These are phyloP conservation scores for Phlyctochytrium arcticum DNA, from an alignment of 192 early-diverging fungal genomes.

Conservation along the genomic window DNA sequence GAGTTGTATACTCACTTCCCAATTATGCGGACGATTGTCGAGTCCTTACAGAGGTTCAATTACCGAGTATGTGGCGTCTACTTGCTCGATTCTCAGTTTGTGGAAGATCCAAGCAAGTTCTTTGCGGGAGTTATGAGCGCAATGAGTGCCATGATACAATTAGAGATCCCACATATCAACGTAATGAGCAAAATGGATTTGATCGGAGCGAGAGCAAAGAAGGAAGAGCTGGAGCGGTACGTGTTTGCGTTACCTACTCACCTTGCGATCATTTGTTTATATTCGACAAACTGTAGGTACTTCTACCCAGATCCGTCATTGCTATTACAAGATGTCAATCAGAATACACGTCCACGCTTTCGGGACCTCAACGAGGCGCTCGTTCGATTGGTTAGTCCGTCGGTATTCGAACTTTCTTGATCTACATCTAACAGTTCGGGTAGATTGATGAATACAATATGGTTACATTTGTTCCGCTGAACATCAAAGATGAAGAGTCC, in stretches of 20 bases:
- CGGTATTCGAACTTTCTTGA: neutral
- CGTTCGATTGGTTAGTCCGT: conserved; percentile 69
- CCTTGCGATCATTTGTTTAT: conserved; percentile 3
- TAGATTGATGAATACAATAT: conserved; percentile 96
- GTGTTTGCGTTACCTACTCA: conserved; percentile 12
- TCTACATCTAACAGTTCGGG: neutral
- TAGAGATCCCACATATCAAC: conserved; percentile 98
- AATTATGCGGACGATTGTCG: conserved; percentile 83
- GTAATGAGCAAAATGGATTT: conserved; percentile 98
- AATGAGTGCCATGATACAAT: conserved; percentile 91
- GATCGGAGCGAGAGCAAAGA: conserved; percentile 44
- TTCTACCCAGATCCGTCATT: conserved; percentile 88
- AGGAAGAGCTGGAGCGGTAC: conserved; percentile 38
- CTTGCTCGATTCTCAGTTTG: conserved; percentile 88
- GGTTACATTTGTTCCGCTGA: conserved; percentile 91
- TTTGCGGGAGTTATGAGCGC: conserved; percentile 96
- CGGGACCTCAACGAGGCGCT: conserved; percentile 85
- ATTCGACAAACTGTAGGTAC: conserved; percentile 51
- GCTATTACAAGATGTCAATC: conserved; percentile 78
- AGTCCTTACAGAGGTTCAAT: conserved; percentile 61
- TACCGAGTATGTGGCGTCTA: conserved; percentile 93
- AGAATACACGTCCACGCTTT: conserved; percentile 67
- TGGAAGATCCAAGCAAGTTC: conserved; percentile 94
- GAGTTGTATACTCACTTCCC: conserved; percentile 98
- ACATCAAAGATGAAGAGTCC: conserved; percentile 93